Base-by-base conservation (phyloP, 1,139 yeast genomes). In the Taphrina flavorubra region DNA sequence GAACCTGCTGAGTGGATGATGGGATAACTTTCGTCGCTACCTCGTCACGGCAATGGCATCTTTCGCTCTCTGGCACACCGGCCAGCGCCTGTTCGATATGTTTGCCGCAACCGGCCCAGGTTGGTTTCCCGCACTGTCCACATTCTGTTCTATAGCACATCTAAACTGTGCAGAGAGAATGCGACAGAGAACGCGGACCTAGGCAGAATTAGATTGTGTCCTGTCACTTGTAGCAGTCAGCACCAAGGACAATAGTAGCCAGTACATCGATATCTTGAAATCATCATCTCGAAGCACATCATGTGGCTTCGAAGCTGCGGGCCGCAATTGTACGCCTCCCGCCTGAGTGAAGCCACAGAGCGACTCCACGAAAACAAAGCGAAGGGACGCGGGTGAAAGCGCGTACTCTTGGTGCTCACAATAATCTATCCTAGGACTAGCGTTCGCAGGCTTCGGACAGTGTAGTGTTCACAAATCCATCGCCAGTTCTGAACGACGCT, bases 21-120 rank as follows among this genome's bases (percentile, higher is more conserved):
- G 53, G 16, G 5, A 49, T n/a, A 11, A 4, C 44, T 31, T 49
- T 42, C 37, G 53, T 20, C 18, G 64, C 64, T 8, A 20, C 65
- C 1, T 63, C 56, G 6, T 53, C 61, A 18, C 56, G 53, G 20
- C 67, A 63, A 39, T 63, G 67, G 34, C 67, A 63, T 25, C 67
- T 46, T 36, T 53, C 67, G 11, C 34, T 46, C 20, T 34, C 42
- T 10, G 67, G 67, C 6, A 63, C 67, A 14, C 61, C 67, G 13
- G 67, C 67, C 8, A 63, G 61, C 6, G 67, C 67, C 8, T 34
- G 44, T 14, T 63, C 67, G 55, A 63, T 63, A 37, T 63, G 67
- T 14, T 63, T 63, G 42, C 67, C 67, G 47, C 67, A 63, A 25
- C 67, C 67, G 4, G 67, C 67, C 67, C 67, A 63, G 7, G 67